Conservation (phyloP, 202 grass and related monocot species). For the Hordeum pubiflorum region DNA sequence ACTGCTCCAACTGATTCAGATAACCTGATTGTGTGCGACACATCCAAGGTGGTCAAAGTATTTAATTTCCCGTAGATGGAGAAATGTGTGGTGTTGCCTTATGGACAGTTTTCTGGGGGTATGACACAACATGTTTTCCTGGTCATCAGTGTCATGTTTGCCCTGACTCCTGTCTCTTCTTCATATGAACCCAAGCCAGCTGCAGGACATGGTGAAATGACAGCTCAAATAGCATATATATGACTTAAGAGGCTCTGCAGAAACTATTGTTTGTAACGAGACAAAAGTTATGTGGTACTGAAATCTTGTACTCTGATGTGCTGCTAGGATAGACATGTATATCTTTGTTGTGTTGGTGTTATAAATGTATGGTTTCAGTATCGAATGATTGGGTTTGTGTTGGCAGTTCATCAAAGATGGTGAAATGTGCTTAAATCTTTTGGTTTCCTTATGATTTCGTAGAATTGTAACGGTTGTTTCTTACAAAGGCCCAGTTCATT, state of each 20-base stretch:
- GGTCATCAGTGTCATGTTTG: neutral
- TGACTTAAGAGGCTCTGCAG: neutral
- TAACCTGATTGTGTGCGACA: slow-evolving; percentile 86
- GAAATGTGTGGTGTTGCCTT: neutral
- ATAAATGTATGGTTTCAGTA: neutral
- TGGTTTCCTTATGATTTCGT: neutral
- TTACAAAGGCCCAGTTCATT: neutral
- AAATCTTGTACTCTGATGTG: neutral
- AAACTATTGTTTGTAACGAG: neutral
- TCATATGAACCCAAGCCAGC: neutral
- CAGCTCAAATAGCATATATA: neutral
- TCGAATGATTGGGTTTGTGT: neutral
- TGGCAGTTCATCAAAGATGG: neutral
- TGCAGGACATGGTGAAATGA: neutral
- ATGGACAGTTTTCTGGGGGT: neutral
- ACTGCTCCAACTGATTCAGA: slow-evolving; percentile 67
- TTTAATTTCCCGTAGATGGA: slow-evolving; percentile 41
- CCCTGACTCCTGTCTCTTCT: neutral
- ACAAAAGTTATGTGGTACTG: neutral
- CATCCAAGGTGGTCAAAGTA: slow-evolving; percentile 83
- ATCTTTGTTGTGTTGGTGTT: neutral
- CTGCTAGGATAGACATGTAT: slow-evolving; percentile 1
- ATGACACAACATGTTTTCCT: neutral
- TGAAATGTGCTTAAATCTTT: slow-evolving; percentile 1
- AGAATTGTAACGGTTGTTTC: neutral